A percentile compares a stretch with the other conserved stretches of the same genome.
phyloP scores from a whole-genome alignment of 2,329 filamentous ascomycete genomes.

The Fusarium bulbicola region DNA sequence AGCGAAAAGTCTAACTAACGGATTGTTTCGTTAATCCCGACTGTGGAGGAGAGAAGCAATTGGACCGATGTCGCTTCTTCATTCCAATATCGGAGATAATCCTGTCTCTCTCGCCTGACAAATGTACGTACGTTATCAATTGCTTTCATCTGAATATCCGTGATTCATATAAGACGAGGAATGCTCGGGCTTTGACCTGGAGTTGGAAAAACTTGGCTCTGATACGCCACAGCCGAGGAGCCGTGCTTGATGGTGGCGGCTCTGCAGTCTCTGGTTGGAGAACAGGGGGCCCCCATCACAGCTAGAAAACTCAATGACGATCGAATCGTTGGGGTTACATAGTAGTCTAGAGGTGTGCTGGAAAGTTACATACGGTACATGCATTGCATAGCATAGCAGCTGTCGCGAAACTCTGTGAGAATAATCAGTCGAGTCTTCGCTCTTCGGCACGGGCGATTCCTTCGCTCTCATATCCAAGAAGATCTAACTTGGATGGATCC shows the following conservation, averaged over 20 bases:
- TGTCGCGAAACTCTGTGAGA: neutral
- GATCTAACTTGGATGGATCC: neutral
- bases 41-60: neutral
- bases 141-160: neutral
- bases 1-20: neutral
- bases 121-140: neutral
- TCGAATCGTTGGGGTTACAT: neutral
- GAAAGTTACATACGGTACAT: conserved; percentile 17
- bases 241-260: conserved; percentile 17
- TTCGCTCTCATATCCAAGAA: neutral
- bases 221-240: conserved; percentile 28
- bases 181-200: neutral
- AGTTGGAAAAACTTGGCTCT: neutral
- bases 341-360: neutral
- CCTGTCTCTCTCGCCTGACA: conserved; percentile 3
- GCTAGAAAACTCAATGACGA: neutral
- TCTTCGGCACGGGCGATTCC: neutral
- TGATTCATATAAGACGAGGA: neutral
- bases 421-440: neutral
- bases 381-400: neutral
- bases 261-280: conserved; percentile 12
- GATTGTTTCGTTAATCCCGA: conserved; percentile 5
- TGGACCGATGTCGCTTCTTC: conserved; percentile 30
- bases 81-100: conserved; percentile 16
- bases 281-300: neutral